Percentiles rank a stretch among this genome's conserved stretches.
phyloP scores from a whole-genome alignment of 331 rosid genomes.

The Malus hybrid region DNA sequence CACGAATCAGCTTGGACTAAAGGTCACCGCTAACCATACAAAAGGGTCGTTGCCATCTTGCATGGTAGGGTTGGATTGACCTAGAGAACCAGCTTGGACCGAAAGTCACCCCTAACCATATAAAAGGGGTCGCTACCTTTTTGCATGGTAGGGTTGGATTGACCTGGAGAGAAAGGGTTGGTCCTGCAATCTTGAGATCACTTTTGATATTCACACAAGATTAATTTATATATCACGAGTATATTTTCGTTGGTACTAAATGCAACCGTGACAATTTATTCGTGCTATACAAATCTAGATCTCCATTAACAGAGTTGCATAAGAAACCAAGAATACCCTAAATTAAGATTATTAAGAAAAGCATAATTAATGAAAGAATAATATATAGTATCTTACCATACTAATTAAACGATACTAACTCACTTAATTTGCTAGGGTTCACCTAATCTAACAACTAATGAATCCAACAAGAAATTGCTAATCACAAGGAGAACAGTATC shows the following conservation, averaged over 20 bases:
- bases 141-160: slow-evolving; percentile 1
- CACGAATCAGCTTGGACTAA: slow-evolving; percentile 7
- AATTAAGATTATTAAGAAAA: not conserved
- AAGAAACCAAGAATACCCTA: not conserved
- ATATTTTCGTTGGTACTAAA: too few species aligned
- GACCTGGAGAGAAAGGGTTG: slow-evolving; percentile 1
- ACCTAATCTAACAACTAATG: slow-evolving; percentile 17
- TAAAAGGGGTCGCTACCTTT: not conserved
- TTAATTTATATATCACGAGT: too few species aligned
- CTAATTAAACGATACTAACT: too few species aligned
- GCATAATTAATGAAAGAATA: not conserved
- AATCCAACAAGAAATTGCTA: slow-evolving; percentile 11
- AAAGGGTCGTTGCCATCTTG: not conserved
- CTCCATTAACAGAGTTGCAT: not conserved
- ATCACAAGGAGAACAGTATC: not conserved
- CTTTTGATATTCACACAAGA: not conserved
- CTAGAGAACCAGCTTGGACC: slow-evolving; percentile 13
- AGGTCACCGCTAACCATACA: not conserved
- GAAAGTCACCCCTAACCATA: not conserved
- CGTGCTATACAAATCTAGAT: too few species aligned
- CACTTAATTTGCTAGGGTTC: not conserved
- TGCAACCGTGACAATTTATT: too few species aligned
- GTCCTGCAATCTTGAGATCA: not conserved
- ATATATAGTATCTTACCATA: not conserved
- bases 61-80: slow-evolving; percentile 10